Base-by-base conservation (phyloP, 495 filamentous ascomycete species). In the Monascus purpureus region DNA sequence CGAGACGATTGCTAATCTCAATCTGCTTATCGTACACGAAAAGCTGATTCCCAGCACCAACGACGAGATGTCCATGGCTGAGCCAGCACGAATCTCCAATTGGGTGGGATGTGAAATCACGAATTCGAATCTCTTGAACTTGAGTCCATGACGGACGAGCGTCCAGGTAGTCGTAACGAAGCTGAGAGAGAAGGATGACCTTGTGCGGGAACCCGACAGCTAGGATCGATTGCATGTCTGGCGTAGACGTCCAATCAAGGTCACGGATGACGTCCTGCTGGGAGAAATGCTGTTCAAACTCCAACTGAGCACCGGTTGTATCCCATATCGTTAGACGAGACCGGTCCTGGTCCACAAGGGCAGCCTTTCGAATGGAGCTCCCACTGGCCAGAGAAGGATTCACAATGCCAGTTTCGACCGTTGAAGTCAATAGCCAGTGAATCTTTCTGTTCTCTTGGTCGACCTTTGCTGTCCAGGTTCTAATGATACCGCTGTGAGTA, bases 61-160 rank as follows among this genome's bases (percentile, higher is more conserved):
- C 75, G 16, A 90, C 75, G 4, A 96, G 64, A 41, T 82, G 72
- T 4, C 86, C 87, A 40, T 77, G 75, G 31, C 73, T 74, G 12
- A 94, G 61, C 90, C 90, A 99, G 22, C 77, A 78, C 4, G 85
- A 88, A 44, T 94, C 88, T 3, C 84, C 84, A 36, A 99, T 94
- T 1, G 83, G 85, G 46, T 93, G 82, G 25, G 86, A 83, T 15
- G 88, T 93, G 24, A 87, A 63, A 37, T 85, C 75, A 32, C 77
- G 67, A 32, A 83, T 90, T 43, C 66, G 73, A 25, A 94, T 81
- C 45, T 93, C 80, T 36, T 82, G 60, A 37, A 93, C 78, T 13
- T 75, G 63, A 8, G 81, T 81, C 88, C 88, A 96, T 2, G 87
- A 84, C 4, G 87, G 81, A n/a, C 77, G 79, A 33, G 83, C 74